phyloP scores from a whole-genome alignment of 805 yeast genomes.

The Barnettozyma sp. region DNA sequence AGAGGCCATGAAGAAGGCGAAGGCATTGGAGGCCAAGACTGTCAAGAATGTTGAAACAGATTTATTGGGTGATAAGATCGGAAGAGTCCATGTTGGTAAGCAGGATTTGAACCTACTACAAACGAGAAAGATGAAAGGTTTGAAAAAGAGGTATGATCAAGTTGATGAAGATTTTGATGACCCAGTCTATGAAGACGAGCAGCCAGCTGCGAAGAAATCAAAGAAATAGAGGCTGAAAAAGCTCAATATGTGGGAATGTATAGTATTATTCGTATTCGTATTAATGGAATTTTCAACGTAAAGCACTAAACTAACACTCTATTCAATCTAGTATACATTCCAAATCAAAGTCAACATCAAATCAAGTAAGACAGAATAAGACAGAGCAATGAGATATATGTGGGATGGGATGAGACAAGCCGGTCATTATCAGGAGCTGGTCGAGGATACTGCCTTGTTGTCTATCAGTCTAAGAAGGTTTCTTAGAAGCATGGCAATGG shows the following conservation, averaged over 20 bases:
- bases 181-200: slow-evolving; percentile 37
- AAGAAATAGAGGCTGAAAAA: no score
- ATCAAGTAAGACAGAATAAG: no score
- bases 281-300: no score
- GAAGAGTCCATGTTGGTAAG: slow-evolving; percentile 91
- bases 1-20: slow-evolving; percentile 79
- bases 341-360: not conserved
- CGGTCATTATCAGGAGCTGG: no score
- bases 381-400: no score
- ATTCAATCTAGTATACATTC: no score
- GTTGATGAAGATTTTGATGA: slow-evolving; percentile 45
- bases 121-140: slow-evolving; percentile 98
- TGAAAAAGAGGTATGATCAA: slow-evolving; percentile 82
- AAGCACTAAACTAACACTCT: no score
- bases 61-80: slow-evolving; percentile 91
- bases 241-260: slow-evolving; percentile 1
- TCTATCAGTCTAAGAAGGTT: slow-evolving; percentile 77
- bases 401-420: no score
- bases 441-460: no score
- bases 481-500: slow-evolving; percentile 89
- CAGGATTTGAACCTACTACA: slow-evolving; percentile 88
- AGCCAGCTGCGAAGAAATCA: slow-evolving; percentile 29
- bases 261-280: no score
- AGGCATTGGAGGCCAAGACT: slow-evolving; percentile 70
- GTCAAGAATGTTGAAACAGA: slow-evolving; percentile 89